Evolutionary conservation across 768 basidiomycete species (phyloP), one percentile per base, ranked within the genome.

Genomic region (Russula olivacea): DNA sequence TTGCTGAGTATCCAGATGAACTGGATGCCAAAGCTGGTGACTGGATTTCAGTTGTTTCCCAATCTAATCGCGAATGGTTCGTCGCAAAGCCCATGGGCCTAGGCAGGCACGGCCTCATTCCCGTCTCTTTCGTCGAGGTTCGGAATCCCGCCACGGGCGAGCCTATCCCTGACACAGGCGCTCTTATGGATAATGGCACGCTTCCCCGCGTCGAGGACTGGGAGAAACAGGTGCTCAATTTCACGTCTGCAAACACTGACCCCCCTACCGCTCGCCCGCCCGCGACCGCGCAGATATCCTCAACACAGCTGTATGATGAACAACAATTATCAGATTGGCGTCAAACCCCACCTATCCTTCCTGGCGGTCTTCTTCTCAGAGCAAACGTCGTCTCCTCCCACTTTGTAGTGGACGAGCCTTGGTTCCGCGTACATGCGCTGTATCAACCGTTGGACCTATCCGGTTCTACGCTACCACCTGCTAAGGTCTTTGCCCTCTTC

Each of bases 21-120:
- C 85, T 99, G 51, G 95, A 96, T 64, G 96, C 96, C 1, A 93
- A 89, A 70, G 83, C 87, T 0, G 96, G 95, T 40, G 97, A 99
- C 70, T 82, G 91, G 8, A 91, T 99, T 72, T 90, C 95, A 19
- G 93, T 99, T 64, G 97, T 98, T 61, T 97, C 97, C 0, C 97
- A 98, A 74, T 98, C 95, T n/a, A 98, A 98, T 72, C 92, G 93
- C 67, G 97, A 99, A 74, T 99, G 97, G 97, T 98, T 98, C 74
- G 97, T 99, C 53, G 97, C 97, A 30, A 99, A 99, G 75, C 93
- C 96, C 14, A 99, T 99, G 69, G 93, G 94, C 45, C 83, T 99
- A n/a, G 96, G 97, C 36, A 88, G 94, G 58, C 97, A 96, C 0
- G 97, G 97, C 55, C 82, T 99, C 61, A 98, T 99, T 61, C 97